Percentiles rank a stretch among this genome's conserved stretches.
These are phyloP conservation scores for Leccinum pellstonianum DNA, from an alignment of 768 basidiomycete species.

Conservation along the genomic window DNA sequence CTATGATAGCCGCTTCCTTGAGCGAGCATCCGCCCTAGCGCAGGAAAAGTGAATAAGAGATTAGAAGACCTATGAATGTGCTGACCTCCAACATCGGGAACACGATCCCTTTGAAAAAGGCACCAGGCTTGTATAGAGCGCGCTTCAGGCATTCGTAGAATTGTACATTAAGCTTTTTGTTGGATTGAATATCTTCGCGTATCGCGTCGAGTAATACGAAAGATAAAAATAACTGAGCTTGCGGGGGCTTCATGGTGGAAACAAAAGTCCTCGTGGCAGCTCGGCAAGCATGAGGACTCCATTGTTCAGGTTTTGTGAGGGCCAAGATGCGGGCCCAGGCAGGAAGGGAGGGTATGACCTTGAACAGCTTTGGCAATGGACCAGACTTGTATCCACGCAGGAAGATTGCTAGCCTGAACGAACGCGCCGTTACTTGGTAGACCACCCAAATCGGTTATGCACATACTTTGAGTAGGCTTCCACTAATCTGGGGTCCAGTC, in stretches of 20 bases:
- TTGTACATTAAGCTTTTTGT: conserved; percentile 90
- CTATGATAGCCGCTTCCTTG: conserved; percentile 92
- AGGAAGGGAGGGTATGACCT: conserved; percentile 93
- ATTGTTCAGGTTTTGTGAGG: conserved; percentile 86
- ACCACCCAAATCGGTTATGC: not conserved
- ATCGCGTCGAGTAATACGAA: conserved; percentile 90
- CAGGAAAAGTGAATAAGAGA: conserved; percentile 20
- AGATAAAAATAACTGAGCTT: conserved; percentile 89
- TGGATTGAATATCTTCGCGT: conserved; percentile 80
- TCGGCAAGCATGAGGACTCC: conserved; percentile 94
- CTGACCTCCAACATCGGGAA: conserved; percentile 92
- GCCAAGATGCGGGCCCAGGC: conserved; percentile 96
- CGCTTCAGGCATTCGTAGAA: conserved; percentile 93
- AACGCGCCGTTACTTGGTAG: conserved; percentile 6
- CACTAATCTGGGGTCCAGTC: conserved; percentile 88
- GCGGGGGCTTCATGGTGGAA: conserved; percentile 93
- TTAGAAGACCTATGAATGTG: conserved; percentile 22
- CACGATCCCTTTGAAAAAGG: conserved; percentile 97
- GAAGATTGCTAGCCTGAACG: conserved; percentile 74
- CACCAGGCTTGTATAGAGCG: conserved; percentile 92
- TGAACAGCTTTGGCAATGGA: conserved; percentile 94
- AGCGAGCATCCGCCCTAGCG: conserved; percentile 78
- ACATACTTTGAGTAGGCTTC: conserved; percentile 90
- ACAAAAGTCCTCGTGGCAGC: conserved; percentile 95
- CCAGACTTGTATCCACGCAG: conserved; percentile 91